Conservation (phyloP, 2,329 filamentous ascomycete genomes). For the Xylariaceae sp. region DNA sequence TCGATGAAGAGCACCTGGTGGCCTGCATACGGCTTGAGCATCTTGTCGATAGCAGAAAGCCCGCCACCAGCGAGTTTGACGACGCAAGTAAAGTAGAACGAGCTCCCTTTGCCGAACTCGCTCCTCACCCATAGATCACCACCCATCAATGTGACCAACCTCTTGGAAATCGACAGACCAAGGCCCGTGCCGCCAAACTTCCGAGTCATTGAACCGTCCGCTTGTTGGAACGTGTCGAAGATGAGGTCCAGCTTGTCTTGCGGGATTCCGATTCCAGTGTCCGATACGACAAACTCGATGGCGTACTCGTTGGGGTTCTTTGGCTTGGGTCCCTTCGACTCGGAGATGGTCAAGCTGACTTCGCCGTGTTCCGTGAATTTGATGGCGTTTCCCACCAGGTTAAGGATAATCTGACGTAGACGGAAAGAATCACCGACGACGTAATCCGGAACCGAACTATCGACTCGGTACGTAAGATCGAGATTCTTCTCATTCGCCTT, state of each 20-base stretch:
- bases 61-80: conserved; percentile 80
- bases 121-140: conserved; percentile 96
- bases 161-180: conserved; percentile 89
- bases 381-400: conserved; percentile 95
- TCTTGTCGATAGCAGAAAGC: conserved; percentile 70
- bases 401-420: conserved; percentile 91
- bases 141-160: conserved; percentile 92
- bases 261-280: conserved; percentile 95
- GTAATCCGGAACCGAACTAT: conserved; percentile 88
- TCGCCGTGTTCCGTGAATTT: conserved; percentile 98
- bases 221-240: conserved; percentile 98
- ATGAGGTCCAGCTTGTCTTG: conserved; percentile 93
- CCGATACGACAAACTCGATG: conserved; percentile 91
- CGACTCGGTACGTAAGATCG: conserved; percentile 87
- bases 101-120: conserved; percentile 83
- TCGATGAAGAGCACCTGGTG: conserved; percentile 94
- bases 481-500: conserved; percentile 95
- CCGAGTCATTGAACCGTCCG: conserved; percentile 91
- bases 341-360: conserved; percentile 86
- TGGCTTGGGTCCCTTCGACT: conserved; percentile 56
- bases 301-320: conserved; percentile 74
- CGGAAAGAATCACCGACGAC: conserved; percentile 96
- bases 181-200: conserved; percentile 95
- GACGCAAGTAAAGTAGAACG: conserved; percentile 93
- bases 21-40: conserved; percentile 83